Base-by-base conservation (phyloP, 2,329 filamentous ascomycete genomes). In the Sarocladium strictum region DNA sequence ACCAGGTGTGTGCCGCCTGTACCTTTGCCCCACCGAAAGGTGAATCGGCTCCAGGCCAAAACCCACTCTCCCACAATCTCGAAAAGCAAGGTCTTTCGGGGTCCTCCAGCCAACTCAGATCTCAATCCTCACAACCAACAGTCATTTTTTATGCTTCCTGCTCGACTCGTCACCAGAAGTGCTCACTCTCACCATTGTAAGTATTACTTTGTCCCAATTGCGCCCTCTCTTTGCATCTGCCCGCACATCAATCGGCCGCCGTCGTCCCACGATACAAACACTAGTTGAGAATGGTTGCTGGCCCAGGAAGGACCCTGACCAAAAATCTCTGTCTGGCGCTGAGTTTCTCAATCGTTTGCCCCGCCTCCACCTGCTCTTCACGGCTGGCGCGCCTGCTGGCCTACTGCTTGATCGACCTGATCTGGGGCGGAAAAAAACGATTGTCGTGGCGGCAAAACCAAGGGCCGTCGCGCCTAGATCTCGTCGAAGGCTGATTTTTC, bases 251-350 rank as follows among this genome's bases (percentile, higher is more conserved):
- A 43, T 43, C 23, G 38, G 38, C 43, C 23, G 23, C 21, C 47
- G 9, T 3, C 19, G 15, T 5, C 27, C 21, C 47, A 11, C 29
- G 27, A 51, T 21, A 23, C 17, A 26, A 23, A 12, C 27, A n/a
- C 15, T 24, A 51, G 27, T 12, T 15, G 40, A 23, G 40, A 12
- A 45, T 19, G 7, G 23, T 12, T 26, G 21, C 23, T 35, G 26
- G n/a, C 15, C 17, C 47, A 51, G 47, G 47, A 51, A 51, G 47
- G 47, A 51, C 47, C 47, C 47, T 51, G 47, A 51, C 26, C 43
- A 51, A 51, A 51, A 51, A 51, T 51, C 47, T 51, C 47, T 51
- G 47, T 29, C 47, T 29, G 43, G 47, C 47, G 47, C 47, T 29
- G 47, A 51, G 47, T 51, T 51, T 51, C 47, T 35, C 17, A n/a